These are phyloP conservation scores for Fusarium transvaalense DNA, from an alignment of 2,329 filamentous ascomycete genomes.

Conservation along the genomic window DNA sequence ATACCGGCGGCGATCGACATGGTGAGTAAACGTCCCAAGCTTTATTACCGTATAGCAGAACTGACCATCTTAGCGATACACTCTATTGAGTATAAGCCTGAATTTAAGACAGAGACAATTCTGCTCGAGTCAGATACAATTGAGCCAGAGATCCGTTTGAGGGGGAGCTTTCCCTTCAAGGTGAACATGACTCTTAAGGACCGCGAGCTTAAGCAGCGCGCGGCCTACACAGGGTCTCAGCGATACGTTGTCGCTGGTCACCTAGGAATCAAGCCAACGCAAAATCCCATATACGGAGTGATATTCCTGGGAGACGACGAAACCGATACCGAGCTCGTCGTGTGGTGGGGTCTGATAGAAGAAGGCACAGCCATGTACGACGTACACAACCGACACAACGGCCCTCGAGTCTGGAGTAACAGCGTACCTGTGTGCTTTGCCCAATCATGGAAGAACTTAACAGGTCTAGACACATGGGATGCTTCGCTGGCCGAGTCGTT, in stretches of 20 bases:
- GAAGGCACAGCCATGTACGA: slow-evolving; percentile 47
- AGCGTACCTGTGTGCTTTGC: slow-evolving; percentile 47
- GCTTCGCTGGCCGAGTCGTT: slow-evolving; percentile 40
- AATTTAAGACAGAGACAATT: slow-evolving; percentile 46
- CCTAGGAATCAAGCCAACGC: slow-evolving; percentile 39
- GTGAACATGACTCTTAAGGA: slow-evolving; percentile 43
- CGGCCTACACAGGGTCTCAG: slow-evolving; percentile 46
- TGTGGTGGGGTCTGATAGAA: slow-evolving; percentile 49
- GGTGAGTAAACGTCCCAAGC: slow-evolving; percentile 16
- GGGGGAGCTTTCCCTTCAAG: slow-evolving; percentile 47
- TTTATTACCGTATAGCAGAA: not conserved
- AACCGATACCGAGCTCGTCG: slow-evolving; percentile 43
- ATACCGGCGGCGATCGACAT: slow-evolving; percentile 36
- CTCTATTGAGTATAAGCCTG: slow-evolving; percentile 46
- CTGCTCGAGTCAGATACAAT: slow-evolving; percentile 42
- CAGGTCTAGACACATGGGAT: slow-evolving; percentile 38
- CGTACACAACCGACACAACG: slow-evolving; percentile 40
- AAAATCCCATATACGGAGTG: slow-evolving; percentile 47
- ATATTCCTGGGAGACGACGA: slow-evolving; percentile 44
- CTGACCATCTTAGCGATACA: slow-evolving; percentile 39
- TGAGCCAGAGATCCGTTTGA: slow-evolving; percentile 39
- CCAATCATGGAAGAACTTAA: slow-evolving; percentile 46
- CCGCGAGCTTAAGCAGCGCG: slow-evolving; percentile 41
- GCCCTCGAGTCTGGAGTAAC: slow-evolving; percentile 46
- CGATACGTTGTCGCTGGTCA: slow-evolving; percentile 44